A percentile compares a stretch with the other conserved stretches of the same genome.
Evolutionary conservation across 2,329 filamentous ascomycete genomes (phyloP).

Genomic region (Ceratocystis eucalypticola): DNA sequence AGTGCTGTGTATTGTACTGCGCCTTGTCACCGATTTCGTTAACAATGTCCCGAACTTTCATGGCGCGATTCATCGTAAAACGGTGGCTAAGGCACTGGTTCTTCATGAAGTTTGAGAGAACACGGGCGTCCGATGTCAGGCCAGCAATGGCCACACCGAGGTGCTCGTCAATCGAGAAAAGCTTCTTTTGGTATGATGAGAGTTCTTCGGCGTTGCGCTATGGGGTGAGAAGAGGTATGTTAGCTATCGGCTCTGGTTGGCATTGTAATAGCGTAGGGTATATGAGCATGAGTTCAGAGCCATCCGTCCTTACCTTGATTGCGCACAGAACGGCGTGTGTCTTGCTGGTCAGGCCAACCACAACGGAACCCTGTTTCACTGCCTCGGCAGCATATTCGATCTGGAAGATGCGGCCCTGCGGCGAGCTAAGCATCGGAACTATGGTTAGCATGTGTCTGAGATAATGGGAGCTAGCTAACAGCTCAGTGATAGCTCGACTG

Average conservation of each 20-base stretch:
- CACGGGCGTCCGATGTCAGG: constrained; percentile 91
- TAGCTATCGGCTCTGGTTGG: constrained; percentile 1
- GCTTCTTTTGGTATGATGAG: constrained; percentile 99
- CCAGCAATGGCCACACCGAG: constrained; percentile 91
- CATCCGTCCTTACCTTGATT: constrained; percentile 57
- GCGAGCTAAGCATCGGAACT: constrained; percentile 51
- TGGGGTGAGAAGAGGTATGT: not conserved
- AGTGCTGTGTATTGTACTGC: constrained; percentile 94
- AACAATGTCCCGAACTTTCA: constrained; percentile 80
- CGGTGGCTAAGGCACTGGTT: constrained; percentile 93
- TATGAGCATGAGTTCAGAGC: too few species aligned
- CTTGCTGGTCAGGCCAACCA: constrained; percentile 94
- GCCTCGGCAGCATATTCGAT: constrained; percentile 98
- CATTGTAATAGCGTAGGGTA: not conserved
- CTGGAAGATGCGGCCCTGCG: constrained; percentile 98
- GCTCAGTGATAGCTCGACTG: not conserved
- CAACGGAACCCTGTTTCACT: constrained; percentile 96
- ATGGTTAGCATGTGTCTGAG: constrained; percentile 17
- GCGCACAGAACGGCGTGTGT: constrained; percentile 92
- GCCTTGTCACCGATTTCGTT: constrained; percentile 89
- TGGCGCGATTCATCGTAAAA: constrained; percentile 87
- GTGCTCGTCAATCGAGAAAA: constrained; percentile 92
- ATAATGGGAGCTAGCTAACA: not conserved
- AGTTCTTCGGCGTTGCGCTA: constrained; percentile 98
- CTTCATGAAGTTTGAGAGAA: constrained; percentile 99